Base-by-base conservation (phyloP, 2,329 filamentous ascomycete species). In the Dryadomyces quercivorus region DNA sequence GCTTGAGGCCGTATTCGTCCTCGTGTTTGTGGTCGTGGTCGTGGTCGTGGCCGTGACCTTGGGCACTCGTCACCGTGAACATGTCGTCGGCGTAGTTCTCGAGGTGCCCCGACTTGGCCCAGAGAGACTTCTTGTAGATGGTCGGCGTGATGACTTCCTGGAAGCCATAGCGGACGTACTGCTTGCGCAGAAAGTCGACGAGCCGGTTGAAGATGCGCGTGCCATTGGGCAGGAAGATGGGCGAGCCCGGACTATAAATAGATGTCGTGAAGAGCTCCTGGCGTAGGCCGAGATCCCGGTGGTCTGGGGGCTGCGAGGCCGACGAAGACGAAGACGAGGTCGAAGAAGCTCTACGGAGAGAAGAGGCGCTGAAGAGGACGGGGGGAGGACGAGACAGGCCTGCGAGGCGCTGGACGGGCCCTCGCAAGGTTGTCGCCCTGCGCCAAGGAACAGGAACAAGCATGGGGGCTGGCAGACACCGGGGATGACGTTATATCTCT, bases 21-120 rank as follows among this genome's bases (percentile, higher is more conserved):
- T 80, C 76, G 12, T 45, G 31, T 3, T 7, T 10, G 7, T 31
- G 3, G 38, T 40, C 36, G 12, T 44, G 21, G 10, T 36, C 6
- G 2, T 22, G 13, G 31, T 47, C 48, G 26, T 18, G 64, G 61
- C 76, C 71, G 1, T n/a, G n/a, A n/a, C n/a, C n/a, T n/a, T n/a
- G n/a, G n/a, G 76, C 72, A 49, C 81, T 79, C 12, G 73, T 81
- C 31, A 95, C 89, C 54, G 86, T 84, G 68, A 91, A 95, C 90
- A 95, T 95, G 64, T 95, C 88, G 63, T 94, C 85, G 56, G 87
- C 84, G 70, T 94, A 95, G 66, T 94, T 94, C 54, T 92, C 84
- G 75, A 91, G 82, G 61, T 95, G 89, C 2, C 89, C 89, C 0
- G 88, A 93, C 60, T 83, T 84, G 63, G 87, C 82, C 90, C 89